Conservation (phyloP, 208 protist genomes). For the Herpetomonas tarakana region DNA sequence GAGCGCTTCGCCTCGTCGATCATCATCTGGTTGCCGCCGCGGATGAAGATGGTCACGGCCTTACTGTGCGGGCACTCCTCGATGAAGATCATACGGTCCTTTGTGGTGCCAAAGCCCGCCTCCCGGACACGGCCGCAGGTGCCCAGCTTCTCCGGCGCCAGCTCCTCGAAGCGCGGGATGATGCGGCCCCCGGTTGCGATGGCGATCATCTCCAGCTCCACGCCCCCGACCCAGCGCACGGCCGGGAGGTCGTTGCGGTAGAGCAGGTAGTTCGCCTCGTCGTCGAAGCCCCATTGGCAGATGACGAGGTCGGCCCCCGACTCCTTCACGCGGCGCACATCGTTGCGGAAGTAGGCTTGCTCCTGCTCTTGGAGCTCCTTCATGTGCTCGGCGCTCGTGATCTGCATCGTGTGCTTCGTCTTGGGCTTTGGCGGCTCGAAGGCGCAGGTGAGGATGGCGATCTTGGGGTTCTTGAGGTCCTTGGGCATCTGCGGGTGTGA, state of each 20-base stretch:
- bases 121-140: constrained; percentile 88
- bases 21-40: constrained; percentile 99
- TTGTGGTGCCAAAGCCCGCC: constrained; percentile 96
- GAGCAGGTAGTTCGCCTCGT: constrained; percentile 99
- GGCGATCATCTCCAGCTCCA: constrained; percentile 99
- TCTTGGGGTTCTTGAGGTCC: constrained; percentile 96
- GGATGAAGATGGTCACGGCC: constrained; percentile 99
- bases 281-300: constrained; percentile 99
- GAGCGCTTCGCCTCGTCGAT: constrained; percentile 99
- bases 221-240: constrained; percentile 99
- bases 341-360: constrained; percentile 98
- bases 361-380: constrained; percentile 96
- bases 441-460: constrained; percentile 99
- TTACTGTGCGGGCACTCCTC: constrained; percentile 98
- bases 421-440: constrained; percentile 99
- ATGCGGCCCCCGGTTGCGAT: constrained; percentile 99
- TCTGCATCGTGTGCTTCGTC: constrained; percentile 99
- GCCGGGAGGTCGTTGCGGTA: constrained; percentile 98
- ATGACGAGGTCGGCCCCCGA: constrained; percentile 98
- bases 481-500: constrained; percentile 97
- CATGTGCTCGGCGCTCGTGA: constrained; percentile 95
- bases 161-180: constrained; percentile 99
- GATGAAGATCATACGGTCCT: constrained; percentile 99
- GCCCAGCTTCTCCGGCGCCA: constrained; percentile 97
- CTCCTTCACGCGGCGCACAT: constrained; percentile 94